Conservation (phyloP, 129 eudicot species). For the Artemisia tridentata region DNA sequence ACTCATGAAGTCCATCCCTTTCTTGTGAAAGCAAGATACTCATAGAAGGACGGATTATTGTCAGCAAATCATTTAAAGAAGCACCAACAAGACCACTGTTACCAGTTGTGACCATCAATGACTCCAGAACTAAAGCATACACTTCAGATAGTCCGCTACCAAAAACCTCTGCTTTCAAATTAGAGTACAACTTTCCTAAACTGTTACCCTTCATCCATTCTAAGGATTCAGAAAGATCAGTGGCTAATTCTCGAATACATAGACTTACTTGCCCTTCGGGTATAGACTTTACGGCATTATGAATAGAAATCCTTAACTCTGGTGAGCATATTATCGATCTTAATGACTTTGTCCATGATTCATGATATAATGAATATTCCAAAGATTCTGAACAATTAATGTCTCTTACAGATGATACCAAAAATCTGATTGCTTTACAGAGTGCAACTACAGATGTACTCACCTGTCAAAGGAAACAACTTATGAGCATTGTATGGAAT, state of each 20-base stretch:
- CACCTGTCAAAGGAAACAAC: constrained; percentile 48
- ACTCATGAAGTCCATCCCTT: constrained; percentile 32
- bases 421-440: constrained; percentile 62
- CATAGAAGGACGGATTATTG: constrained; percentile 55
- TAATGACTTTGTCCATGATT: constrained; percentile 55
- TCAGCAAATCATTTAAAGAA: constrained; percentile 54
- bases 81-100: constrained; percentile 66
- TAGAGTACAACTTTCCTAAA: constrained; percentile 21
- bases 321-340: constrained; percentile 58
- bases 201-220: constrained; percentile 57
- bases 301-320: constrained; percentile 62
- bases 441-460: constrained; percentile 61
- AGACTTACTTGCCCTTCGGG: constrained; percentile 91
- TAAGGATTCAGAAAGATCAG: constrained; percentile 66
- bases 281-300: constrained; percentile 64
- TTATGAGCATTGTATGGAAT: constrained; percentile 8
- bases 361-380: constrained; percentile 27
- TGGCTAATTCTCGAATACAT: constrained; percentile 44
- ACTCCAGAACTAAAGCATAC: constrained; percentile 64
- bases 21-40: constrained; percentile 38
- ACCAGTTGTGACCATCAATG: constrained; percentile 71
- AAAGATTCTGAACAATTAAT: constrained; percentile 25
- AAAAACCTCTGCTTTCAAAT: constrained; percentile 56
- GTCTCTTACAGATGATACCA: constrained; percentile 36
- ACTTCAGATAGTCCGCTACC: constrained; percentile 65